These are phyloP conservation scores for Ambrosia trifida DNA, from an alignment of 129 eudicot species.

Conservation along the genomic window DNA sequence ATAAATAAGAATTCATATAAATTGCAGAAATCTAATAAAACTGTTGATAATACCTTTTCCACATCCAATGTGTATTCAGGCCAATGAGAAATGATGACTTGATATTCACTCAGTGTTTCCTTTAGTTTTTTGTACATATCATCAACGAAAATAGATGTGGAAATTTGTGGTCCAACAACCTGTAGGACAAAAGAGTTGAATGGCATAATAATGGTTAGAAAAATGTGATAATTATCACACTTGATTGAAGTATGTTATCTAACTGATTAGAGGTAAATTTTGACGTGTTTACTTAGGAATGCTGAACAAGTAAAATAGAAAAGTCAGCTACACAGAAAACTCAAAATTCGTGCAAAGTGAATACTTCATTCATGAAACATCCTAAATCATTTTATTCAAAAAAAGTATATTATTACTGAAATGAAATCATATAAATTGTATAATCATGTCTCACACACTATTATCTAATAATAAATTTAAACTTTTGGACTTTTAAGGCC, in stretches of 20 bases:
- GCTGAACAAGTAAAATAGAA: not conserved
- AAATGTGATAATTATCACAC: not conserved
- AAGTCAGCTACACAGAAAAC: not conserved
- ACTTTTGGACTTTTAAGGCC: not conserved
- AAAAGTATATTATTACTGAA: not conserved
- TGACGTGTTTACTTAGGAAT: not conserved
- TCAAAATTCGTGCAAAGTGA: not conserved
- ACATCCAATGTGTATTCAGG: constrained; percentile 60
- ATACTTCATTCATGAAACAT: not conserved
- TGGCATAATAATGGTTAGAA: not conserved
- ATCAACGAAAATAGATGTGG: constrained; percentile 64
- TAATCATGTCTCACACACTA: not conserved
- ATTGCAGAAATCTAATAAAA: constrained; percentile 14
- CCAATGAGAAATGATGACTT: constrained; percentile 65
- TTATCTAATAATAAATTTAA: not conserved
- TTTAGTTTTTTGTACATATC: constrained; percentile 60
- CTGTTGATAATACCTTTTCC: constrained; percentile 53
- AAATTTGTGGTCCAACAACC: constrained; percentile 33
- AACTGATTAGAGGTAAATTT: not conserved
- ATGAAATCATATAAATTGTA: not conserved
- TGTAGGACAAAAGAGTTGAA: constrained; percentile 26
- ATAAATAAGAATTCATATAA: not conserved
- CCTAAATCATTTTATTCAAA: not conserved
- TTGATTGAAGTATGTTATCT: not conserved
- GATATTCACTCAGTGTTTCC: constrained; percentile 59